Evolutionary conservation across 768 basidiomycete genomes (phyloP).

Genomic region (button mushroom (Agaricus bisporus)): DNA sequence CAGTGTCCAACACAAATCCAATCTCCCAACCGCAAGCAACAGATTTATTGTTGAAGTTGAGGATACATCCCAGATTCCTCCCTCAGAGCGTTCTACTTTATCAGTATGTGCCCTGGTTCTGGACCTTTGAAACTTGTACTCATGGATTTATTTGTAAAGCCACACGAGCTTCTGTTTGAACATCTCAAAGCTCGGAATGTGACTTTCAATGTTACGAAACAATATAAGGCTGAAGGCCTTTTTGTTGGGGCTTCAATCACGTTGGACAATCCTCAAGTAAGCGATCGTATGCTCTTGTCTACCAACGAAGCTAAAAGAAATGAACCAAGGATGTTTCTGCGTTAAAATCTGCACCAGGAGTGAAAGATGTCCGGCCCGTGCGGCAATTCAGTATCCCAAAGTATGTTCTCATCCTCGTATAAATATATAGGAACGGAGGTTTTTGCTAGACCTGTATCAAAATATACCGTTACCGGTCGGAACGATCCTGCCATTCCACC

Average conservation of each 20-base stretch:
- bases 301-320: background rate
- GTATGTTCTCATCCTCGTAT: constrained; percentile 21
- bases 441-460: constrained; percentile 34
- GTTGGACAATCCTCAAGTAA: constrained; percentile 28
- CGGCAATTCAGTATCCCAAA: constrained; percentile 33
- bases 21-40: constrained; percentile 35
- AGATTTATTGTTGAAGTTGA: constrained; percentile 58
- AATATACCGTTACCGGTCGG: constrained; percentile 33
- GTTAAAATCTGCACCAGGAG: constrained; percentile 40
- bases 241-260: constrained; percentile 57
- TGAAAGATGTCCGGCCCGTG: constrained; percentile 56
- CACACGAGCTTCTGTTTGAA: constrained; percentile 45
- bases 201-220: constrained; percentile 39
- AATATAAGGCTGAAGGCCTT: constrained; percentile 45
- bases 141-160: constrained; percentile 21
- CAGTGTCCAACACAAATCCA: constrained; percentile 30
- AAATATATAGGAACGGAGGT: background rate
- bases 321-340: constrained; percentile 37
- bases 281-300: background rate
- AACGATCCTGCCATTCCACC: constrained; percentile 36
- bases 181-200: constrained; percentile 37
- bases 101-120: constrained; percentile 21
- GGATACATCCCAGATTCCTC: constrained; percentile 26
- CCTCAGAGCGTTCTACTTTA: constrained; percentile 26
- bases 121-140: background rate